A percentile compares a stretch with the other conserved stretches of the same genome.
Evolutionary conservation across 2,329 filamentous ascomycete genomes (phyloP).

Genomic region (Alternaria sp.): DNA sequence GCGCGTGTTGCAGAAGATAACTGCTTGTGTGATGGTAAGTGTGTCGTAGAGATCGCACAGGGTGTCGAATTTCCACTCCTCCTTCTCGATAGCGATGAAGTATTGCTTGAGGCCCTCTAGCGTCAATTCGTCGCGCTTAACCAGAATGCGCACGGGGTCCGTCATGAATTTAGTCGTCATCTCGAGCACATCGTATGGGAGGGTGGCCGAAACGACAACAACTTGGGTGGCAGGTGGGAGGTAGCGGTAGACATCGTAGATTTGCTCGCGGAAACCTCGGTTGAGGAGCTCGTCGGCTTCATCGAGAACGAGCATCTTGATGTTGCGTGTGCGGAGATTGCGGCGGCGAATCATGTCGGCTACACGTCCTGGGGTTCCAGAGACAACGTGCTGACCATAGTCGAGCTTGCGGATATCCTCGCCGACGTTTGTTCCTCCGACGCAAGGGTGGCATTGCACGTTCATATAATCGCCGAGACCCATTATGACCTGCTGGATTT

Average conservation of each 20-base stretch:
- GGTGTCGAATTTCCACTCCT: conserved; percentile 99
- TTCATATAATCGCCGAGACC: conserved; percentile 99
- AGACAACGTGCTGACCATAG: conserved; percentile 97
- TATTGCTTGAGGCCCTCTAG: conserved; percentile 98
- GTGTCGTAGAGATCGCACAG: conserved; percentile 99
- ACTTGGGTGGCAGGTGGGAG: conserved; percentile 96
- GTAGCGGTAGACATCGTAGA: conserved; percentile 98
- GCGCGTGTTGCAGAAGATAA: conserved; percentile 99
- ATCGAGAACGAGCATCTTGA: conserved; percentile 80
- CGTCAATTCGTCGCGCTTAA: conserved; percentile 98
- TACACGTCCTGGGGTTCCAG: conserved; percentile 94
- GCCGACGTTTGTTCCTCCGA: conserved; percentile 96
- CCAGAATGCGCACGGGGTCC: conserved; percentile 91
- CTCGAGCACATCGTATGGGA: conserved; percentile 96
- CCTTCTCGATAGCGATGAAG: conserved; percentile 98
- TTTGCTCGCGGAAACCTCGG: conserved; percentile 96
- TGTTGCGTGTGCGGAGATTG: conserved; percentile 74
- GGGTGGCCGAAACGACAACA: conserved; percentile 95
- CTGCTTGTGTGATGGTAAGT: conserved; percentile 95
- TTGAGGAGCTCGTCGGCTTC: conserved; percentile 83
- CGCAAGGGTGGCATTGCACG: conserved; percentile 97
- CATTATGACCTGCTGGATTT: conserved; percentile 98
- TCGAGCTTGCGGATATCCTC: conserved; percentile 98
- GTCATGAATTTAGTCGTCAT: conserved; percentile 99
- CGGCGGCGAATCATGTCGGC: conserved; percentile 81